Conservation (phyloP, 768 basidiomycete genomes). For the Strobilomyces confusus region DNA sequence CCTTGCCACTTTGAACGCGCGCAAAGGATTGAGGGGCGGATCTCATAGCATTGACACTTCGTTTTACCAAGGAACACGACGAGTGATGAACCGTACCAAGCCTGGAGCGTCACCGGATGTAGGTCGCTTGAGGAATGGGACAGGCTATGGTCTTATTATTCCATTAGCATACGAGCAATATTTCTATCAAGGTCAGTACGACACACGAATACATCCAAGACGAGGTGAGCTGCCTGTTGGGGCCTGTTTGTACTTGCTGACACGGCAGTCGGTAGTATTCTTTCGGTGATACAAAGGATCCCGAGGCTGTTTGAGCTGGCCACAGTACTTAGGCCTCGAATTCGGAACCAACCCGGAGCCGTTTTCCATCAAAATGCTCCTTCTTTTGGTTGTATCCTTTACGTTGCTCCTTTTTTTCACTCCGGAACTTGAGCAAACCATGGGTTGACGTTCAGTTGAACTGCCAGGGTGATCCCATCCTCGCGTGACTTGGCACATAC, state of each 20-base stretch:
- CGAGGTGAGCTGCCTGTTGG: constrained; percentile 17
- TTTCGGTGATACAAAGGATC: neutral
- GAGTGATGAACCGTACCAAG: constrained; percentile 1
- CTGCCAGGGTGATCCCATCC: neutral
- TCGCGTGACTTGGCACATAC: neutral
- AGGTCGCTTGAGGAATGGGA: neutral
- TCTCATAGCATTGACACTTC: neutral
- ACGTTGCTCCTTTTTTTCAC: neutral
- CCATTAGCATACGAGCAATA: constrained; percentile 36
- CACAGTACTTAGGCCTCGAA: neutral
- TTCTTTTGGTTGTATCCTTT: neutral
- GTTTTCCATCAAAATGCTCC: neutral
- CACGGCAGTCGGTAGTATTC: neutral
- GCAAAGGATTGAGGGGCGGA: constrained; percentile 37
- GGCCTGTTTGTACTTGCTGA: neutral
- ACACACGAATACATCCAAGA: constrained; percentile 50
- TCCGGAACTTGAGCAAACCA: neutral
- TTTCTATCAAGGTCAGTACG: constrained; percentile 65
- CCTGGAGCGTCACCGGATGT: constrained; percentile 1
- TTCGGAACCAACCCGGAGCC: neutral
- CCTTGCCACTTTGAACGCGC: constrained; percentile 56
- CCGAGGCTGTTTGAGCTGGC: constrained; percentile 4
- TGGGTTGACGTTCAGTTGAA: neutral
- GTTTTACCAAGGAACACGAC: constrained; percentile 2
- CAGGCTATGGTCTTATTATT: neutral